Conservation (phyloP, 768 basidiomycete genomes). For the Xanthoconium stramineum region DNA sequence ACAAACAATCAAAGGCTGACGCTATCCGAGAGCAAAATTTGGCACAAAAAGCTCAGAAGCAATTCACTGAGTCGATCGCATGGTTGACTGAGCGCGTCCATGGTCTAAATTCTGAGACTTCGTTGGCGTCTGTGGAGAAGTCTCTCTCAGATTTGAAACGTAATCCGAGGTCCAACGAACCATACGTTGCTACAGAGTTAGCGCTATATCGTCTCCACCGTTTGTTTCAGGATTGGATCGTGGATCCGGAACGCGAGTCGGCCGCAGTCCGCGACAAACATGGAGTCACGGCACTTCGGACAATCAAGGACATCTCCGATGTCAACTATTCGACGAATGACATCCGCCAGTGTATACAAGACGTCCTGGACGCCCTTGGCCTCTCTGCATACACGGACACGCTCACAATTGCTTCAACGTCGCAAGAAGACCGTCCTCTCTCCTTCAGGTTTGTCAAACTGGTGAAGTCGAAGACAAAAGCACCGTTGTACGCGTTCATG, state of each 20-base stretch:
- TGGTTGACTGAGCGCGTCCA: constrained; percentile 57
- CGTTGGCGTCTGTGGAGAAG: constrained; percentile 27
- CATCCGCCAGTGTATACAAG: constrained; percentile 35
- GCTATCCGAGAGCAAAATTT: constrained; percentile 44
- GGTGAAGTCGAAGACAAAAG: constrained; percentile 42
- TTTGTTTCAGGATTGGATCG: constrained; percentile 50
- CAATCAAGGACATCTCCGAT: constrained; percentile 44
- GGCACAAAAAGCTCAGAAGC: constrained; percentile 42
- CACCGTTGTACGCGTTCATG: constrained; percentile 50
- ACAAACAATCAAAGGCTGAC: constrained; percentile 35
- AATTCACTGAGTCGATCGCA: constrained; percentile 34
- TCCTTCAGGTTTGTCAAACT: constrained; percentile 57
- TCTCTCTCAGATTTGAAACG: constrained; percentile 39
- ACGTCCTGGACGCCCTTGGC: constrained; percentile 45
- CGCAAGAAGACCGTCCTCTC: constrained; percentile 30
- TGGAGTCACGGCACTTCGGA: constrained; percentile 44
- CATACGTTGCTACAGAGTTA: constrained; percentile 48
- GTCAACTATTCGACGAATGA: constrained; percentile 29
- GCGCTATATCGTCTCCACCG: constrained; percentile 52
- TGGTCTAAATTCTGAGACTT: constrained; percentile 23
- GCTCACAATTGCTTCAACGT: constrained; percentile 13
- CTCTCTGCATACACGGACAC: constrained; percentile 38
- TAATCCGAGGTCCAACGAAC: constrained; percentile 43
- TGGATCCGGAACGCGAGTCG: constrained; percentile 38
- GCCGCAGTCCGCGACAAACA: constrained; percentile 42